Evolutionary conservation across 257 asterid species (phyloP).

Genomic region (Scutellaria barbata): DNA sequence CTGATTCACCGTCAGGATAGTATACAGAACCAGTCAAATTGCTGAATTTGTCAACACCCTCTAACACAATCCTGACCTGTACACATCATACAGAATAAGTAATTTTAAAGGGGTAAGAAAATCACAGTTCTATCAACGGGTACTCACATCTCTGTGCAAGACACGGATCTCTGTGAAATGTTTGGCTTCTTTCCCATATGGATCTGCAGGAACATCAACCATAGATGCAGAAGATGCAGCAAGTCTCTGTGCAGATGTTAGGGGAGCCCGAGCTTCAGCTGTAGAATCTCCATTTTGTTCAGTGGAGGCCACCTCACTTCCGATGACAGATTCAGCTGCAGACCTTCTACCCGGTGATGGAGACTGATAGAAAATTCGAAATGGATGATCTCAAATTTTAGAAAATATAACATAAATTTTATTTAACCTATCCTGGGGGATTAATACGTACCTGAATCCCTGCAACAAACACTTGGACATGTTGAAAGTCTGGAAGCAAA

Average conservation of each 20-base stretch:
- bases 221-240: slow-evolving; percentile 67
- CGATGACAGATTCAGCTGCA: slow-evolving; percentile 53
- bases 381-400: background rate
- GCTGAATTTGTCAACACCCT: slow-evolving; percentile 93
- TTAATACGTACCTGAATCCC: slow-evolving; percentile 77
- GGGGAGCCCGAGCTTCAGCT: slow-evolving; percentile 62
- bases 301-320: slow-evolving; percentile 50
- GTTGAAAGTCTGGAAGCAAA: slow-evolving; percentile 89
- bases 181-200: slow-evolving; percentile 94
- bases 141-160: slow-evolving; percentile 86
- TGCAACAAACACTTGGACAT: slow-evolving; percentile 89
- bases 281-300: slow-evolving; percentile 75
- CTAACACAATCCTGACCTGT: slow-evolving; percentile 94
- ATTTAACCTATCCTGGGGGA: background rate
- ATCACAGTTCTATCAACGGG: background rate
- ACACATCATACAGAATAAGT: slow-evolving; percentile 26
- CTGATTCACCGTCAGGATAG: slow-evolving; percentile 89
- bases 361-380: slow-evolving; percentile 53
- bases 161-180: slow-evolving; percentile 96
- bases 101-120: slow-evolving; percentile 2
- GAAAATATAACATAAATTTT: background rate
- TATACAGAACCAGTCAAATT: slow-evolving; percentile 86
- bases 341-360: slow-evolving; percentile 94
- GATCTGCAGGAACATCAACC: slow-evolving; percentile 80
- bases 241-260: slow-evolving; percentile 90